Conservation (phyloP, 345 rosid genomes). For the Psidium friedrichsthalianum region DNA sequence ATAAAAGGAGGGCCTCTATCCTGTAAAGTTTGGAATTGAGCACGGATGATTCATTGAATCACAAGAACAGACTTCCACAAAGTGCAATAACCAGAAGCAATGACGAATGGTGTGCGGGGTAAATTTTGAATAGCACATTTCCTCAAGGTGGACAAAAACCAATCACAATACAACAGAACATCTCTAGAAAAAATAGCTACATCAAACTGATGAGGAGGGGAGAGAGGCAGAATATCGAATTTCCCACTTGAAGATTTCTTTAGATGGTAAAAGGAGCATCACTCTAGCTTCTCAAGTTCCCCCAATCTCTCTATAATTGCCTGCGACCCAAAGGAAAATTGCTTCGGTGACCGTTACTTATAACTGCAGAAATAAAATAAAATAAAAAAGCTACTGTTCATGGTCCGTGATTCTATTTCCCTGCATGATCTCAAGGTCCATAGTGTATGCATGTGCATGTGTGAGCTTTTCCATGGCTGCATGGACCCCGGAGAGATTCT, state of each 20-base stretch:
- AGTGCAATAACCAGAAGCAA: not conserved
- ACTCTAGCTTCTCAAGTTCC: constrained; percentile 89
- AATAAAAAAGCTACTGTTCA: not conserved
- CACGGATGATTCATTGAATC: not conserved
- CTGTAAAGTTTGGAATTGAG: not conserved
- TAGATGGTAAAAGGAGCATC: not conserved
- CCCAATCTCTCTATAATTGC: constrained; percentile 92
- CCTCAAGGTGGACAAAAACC: not conserved
- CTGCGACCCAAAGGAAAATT: constrained; percentile 23
- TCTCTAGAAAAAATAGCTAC: not conserved
- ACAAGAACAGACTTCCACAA: not conserved
- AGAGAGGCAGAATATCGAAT: not conserved
- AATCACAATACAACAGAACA: not conserved
- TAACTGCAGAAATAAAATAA: not conserved
- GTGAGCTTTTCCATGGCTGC: not conserved
- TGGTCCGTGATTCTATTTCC: not conserved
- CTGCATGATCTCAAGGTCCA: not conserved
- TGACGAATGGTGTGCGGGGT: not conserved
- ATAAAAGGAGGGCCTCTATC: fast-evolving
- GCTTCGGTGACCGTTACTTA: not conserved
- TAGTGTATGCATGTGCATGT: not conserved
- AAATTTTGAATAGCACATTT: not conserved
- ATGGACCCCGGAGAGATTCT: not conserved
- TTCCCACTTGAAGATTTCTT: not conserved
- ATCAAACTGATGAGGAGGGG: not conserved